These are phyloP conservation scores for Saksenaea oblongispora DNA, from an alignment of 371 early-diverging fungal genomes.

Conservation along the genomic window DNA sequence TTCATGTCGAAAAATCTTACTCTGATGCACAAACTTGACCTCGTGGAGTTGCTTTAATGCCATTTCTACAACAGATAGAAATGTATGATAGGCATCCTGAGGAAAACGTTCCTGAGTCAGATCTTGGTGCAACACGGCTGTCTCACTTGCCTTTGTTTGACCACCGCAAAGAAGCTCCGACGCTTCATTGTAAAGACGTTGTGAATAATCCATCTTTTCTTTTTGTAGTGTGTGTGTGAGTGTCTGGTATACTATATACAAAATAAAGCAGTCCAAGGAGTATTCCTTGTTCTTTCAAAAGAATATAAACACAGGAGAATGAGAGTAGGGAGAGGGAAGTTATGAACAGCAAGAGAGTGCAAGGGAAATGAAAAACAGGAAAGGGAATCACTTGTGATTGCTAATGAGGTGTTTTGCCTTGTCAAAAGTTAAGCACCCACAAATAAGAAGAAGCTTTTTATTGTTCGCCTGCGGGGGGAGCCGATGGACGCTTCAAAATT, in stretches of 20 bases:
- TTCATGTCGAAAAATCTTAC: conserved; percentile 22
- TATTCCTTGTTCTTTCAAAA: background rate
- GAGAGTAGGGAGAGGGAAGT: background rate
- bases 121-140: background rate
- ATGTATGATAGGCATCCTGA: conserved; percentile 47
- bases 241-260: background rate
- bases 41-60: conserved; percentile 36
- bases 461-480: background rate
- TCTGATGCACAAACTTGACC: conserved; percentile 47
- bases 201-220: conserved; percentile 19
- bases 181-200: conserved; percentile 31
- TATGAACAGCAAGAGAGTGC: background rate
- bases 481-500: background rate
- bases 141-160: conserved; percentile 28
- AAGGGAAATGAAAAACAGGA: background rate
- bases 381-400: background rate
- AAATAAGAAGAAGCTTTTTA: background rate
- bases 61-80: conserved; percentile 36
- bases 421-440: background rate
- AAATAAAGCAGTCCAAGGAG: background rate
- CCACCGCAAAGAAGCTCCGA: conserved; percentile 37
- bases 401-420: background rate
- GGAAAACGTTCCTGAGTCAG: background rate
- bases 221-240: background rate
- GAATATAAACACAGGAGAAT: conserved; percentile 4